Evolutionary conservation across 1,284 basidiomycete genomes (phyloP).

Genomic region (Schizophyllum commune): DNA sequence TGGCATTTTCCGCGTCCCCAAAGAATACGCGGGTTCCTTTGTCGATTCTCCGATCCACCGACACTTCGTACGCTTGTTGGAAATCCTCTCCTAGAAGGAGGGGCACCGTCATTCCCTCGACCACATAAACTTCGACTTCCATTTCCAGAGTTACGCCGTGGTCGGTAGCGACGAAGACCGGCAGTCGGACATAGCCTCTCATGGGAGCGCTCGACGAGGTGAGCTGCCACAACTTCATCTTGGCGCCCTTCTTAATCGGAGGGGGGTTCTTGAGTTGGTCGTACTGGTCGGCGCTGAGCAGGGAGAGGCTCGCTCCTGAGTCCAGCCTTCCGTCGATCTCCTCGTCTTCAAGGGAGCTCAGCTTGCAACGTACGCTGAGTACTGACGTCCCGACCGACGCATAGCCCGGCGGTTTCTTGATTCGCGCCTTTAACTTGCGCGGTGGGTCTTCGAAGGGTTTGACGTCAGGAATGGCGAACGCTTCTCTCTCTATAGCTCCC

Average conservation of each 20-base stretch:
- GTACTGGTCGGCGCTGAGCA: background rate
- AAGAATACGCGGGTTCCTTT: background rate
- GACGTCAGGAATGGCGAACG: too few species aligned
- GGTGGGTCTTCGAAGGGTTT: background rate
- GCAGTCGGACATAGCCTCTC: background rate
- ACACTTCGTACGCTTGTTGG: slow-evolving; percentile 3
- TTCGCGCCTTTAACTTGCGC: background rate
- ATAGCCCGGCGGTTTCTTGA: background rate
- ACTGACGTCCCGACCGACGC: background rate
- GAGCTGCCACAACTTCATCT: background rate
- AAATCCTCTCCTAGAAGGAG: too few species aligned
- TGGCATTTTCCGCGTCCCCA: background rate
- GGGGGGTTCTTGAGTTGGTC: background rate
- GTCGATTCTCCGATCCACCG: background rate
- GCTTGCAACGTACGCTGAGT: background rate
- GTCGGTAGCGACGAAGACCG: background rate
- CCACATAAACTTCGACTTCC: slow-evolving; percentile 4
- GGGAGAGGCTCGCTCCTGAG: background rate
- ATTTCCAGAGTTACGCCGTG: background rate
- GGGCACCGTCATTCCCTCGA: slow-evolving; percentile 5
- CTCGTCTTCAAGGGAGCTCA: background rate
- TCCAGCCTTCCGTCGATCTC: background rate
- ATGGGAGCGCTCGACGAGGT: background rate
- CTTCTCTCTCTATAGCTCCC: too few species aligned
- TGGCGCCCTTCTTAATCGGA: background rate